Evolutionary conservation across 352 stramenopile species (phyloP).

Genomic region (Phytopythium sindhum): DNA sequence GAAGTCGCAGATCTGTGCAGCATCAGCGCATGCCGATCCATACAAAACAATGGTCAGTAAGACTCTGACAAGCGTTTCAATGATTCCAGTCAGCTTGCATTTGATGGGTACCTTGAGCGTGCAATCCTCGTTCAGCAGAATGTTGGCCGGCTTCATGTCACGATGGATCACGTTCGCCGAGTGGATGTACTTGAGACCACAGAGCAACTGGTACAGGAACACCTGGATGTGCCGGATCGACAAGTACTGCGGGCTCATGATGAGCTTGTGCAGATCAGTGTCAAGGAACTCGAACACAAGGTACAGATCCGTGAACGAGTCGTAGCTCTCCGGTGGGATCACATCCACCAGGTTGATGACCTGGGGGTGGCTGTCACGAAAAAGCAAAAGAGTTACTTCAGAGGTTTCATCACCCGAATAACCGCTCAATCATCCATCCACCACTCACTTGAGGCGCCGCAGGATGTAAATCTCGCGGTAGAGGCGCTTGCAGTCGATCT

Average conservation of each 20-base stretch:
- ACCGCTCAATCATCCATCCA: neutral
- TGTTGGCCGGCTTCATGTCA: constrained; percentile 89
- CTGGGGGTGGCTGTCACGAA: constrained; percentile 52
- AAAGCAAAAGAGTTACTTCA: neutral
- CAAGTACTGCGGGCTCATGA: constrained; percentile 91
- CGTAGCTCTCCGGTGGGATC: constrained; percentile 78
- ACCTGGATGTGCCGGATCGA: constrained; percentile 96
- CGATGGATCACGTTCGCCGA: constrained; percentile 89
- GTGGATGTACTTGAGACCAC: constrained; percentile 96
- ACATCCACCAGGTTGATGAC: constrained; percentile 84
- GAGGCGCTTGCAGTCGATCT: constrained; percentile 85
- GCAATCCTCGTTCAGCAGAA: constrained; percentile 86
- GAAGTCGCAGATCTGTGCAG: constrained; percentile 76
- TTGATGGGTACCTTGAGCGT: constrained; percentile 59
- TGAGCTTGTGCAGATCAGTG: constrained; percentile 93
- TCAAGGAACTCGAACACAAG: constrained; percentile 93
- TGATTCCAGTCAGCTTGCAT: neutral
- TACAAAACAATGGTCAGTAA: neutral
- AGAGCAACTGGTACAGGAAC: constrained; percentile 95
- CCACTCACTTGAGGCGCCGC: constrained; percentile 65
- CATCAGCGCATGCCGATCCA: neutral
- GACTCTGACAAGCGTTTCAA: neutral
- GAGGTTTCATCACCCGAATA: neutral
- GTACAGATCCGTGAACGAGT: constrained; percentile 89
- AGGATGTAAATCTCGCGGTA: constrained; percentile 89